A percentile compares a stretch with the other conserved stretches of the same genome.
Conservation (phyloP, 495 filamentous ascomycete genomes). For the Corynascus novoguineensis region DNA sequence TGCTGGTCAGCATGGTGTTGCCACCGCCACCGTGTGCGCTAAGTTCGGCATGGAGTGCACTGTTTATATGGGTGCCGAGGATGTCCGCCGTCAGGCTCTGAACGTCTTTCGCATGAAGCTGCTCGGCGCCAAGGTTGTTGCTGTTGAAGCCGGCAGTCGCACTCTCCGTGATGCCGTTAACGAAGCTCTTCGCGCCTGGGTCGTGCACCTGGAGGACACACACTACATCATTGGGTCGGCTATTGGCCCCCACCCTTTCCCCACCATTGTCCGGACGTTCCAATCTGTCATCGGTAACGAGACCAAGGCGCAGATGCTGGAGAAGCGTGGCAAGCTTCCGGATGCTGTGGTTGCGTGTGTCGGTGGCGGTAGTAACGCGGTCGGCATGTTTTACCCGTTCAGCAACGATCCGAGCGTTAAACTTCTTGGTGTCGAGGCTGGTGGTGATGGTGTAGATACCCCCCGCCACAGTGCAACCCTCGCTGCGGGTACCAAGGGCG, state of each 20-base stretch:
- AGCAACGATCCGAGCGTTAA: constrained; percentile 76
- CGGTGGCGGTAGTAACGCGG: constrained; percentile 85
- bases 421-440: constrained; percentile 90
- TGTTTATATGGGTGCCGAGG: constrained; percentile 93
- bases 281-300: constrained; percentile 90
- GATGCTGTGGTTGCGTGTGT: constrained; percentile 96
- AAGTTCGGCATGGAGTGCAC: constrained; percentile 96
- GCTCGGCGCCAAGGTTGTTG: constrained; percentile 81
- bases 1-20: constrained; percentile 94
- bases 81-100: constrained; percentile 85
- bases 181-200: constrained; percentile 85
- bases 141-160: constrained; percentile 77
- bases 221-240: constrained; percentile 96
- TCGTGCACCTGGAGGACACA: constrained; percentile 77
- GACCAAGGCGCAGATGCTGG: constrained; percentile 81
- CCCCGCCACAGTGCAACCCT: constrained; percentile 83
- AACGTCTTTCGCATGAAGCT: constrained; percentile 97
- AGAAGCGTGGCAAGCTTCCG: constrained; percentile 76
- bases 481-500: constrained; percentile 80
- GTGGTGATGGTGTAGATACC: constrained; percentile 92
- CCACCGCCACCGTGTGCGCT: constrained; percentile 90
- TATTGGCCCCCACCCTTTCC: constrained; percentile 93
- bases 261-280: constrained; percentile 92
- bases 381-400: constrained; percentile 97
- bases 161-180: constrained; percentile 95